Evolutionary conservation across 176 grass and related monocot genomes (phyloP), one percentile per base, ranked within the genome.

Genomic region (Oropetium thomaeum): DNA sequence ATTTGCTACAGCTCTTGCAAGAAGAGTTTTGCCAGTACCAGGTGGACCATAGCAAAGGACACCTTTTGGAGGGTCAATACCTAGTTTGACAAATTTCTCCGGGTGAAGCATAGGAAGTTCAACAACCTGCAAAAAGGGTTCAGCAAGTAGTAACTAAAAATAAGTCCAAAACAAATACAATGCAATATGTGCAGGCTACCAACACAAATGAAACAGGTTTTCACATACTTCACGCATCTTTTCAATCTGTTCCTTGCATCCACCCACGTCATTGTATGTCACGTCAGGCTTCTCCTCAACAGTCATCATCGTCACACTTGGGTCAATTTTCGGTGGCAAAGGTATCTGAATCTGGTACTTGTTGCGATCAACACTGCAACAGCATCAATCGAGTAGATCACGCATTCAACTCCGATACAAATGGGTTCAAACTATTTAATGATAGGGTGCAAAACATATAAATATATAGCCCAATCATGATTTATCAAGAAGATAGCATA

Each of bases 61-160:
- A 2, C 93, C 90, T 75, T 93, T 97, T 0, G 93, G 93, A 66
- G 93, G 93, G 39, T 97, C 93, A 69, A 97, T 93, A 58, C 93
- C 93, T 12, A 97, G 90, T 79, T 93, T 93, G n/a, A 93, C 90
- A 82, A 97, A 97, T 74, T 97, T 97, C 67, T 97, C 93, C 22
- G 93, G 93, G 87, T 97, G 93, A 87, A 97, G 93, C 93, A 97
- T 97, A 45, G 93, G 93, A 62, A 97, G 85, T 67, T 97, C 93
- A 14, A 97, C 93, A 45, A 97, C 93, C 93, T 97, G 64, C 22
- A 60, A 29, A 20, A 58, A 48, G 44, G 26, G 17, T 70, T 39
- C 55, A 80, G 5, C 9, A n/a, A 62, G 62, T 9, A 52, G 30
- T 58, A 69, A 73, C 72, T 22, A 58, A 62, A n/a, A 64, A 74